phyloP scores from a whole-genome alignment of 139 green algal species.

The Tetraselmis striata region DNA sequence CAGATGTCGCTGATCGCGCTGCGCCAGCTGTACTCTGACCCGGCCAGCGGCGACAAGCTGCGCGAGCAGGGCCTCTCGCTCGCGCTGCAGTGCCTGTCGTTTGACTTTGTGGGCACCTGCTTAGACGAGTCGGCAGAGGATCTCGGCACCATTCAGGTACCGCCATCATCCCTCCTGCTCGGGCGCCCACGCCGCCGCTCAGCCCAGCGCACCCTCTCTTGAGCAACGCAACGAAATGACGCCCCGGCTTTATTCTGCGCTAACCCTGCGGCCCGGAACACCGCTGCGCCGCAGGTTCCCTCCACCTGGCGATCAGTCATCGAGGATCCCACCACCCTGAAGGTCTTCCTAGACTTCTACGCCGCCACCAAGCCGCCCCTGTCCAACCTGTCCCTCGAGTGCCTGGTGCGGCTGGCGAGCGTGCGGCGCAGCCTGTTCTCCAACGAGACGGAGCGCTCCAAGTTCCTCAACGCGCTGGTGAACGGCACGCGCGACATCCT shows the following conservation, averaged over 20 bases:
- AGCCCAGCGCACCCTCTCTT: not conserved
- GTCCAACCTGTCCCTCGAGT: constrained; percentile 67
- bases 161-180: not conserved
- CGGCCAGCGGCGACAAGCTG: constrained; percentile 63
- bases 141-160: constrained; percentile 90
- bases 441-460: constrained; percentile 72
- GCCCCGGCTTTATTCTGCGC: no score
- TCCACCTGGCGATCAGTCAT: constrained; percentile 69
- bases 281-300: no score
- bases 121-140: constrained; percentile 92
- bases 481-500: constrained; percentile 45
- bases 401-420: constrained; percentile 81
- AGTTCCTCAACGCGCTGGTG: constrained; percentile 77
- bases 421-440: constrained; percentile 87
- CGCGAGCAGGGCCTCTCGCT: constrained; percentile 69
- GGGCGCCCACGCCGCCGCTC: not conserved
- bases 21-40: constrained; percentile 38
- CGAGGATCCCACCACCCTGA: constrained; percentile 80
- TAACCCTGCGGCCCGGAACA: no score
- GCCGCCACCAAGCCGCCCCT: constrained; percentile 65
- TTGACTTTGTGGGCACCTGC: constrained; percentile 96
- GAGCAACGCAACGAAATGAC: no score
- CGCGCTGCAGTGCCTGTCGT: constrained; percentile 83
- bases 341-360: constrained; percentile 92
- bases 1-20: constrained; percentile 58